A percentile compares a stretch with the other conserved stretches of the same genome.
Evolutionary conservation across 2,329 filamentous ascomycete species (phyloP).

Genomic region (Fusarium coffeatum): DNA sequence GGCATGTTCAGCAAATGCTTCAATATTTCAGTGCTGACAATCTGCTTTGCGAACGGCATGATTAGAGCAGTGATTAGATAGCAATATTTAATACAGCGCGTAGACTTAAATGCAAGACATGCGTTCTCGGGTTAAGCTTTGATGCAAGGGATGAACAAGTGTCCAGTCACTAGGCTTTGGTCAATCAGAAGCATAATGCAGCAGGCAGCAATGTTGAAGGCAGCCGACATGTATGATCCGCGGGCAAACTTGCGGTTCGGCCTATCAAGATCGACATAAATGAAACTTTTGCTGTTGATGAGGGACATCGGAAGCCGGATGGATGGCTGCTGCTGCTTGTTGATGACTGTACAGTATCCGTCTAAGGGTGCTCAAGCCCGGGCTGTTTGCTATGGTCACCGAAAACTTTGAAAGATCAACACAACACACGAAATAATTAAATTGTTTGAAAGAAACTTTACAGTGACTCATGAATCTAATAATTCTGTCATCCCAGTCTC

Average conservation of each 20-base stretch:
- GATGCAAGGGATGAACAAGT: not conserved
- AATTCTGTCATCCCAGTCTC: not conserved
- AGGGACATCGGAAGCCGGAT: conserved; percentile 37
- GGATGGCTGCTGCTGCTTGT: conserved; percentile 12
- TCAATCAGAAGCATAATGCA: conserved; percentile 1
- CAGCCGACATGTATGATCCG: not conserved
- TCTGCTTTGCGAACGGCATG: conserved; percentile 11
- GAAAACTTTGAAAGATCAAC: not conserved
- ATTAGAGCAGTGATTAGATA: conserved; percentile 18
- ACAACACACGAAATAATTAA: not conserved
- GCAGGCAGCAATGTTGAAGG: not conserved
- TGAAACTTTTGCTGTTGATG: not conserved
- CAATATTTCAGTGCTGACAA: conserved; percentile 2
- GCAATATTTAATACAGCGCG: conserved; percentile 24
- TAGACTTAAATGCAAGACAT: conserved; percentile 15
- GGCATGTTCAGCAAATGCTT: conserved; percentile 32
- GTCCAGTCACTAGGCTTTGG: not conserved
- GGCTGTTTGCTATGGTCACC: not conserved
- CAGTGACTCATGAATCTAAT: not conserved
- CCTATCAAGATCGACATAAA: conserved; percentile 4
- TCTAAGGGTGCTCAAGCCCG: not conserved
- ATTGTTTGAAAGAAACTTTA: no score
- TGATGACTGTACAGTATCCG: conserved; percentile 9
- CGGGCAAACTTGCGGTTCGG: not conserved
- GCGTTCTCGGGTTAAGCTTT: not conserved